Evolutionary conservation across 2,329 filamentous ascomycete genomes (phyloP).

Genomic region (Tolypocladium sp.): DNA sequence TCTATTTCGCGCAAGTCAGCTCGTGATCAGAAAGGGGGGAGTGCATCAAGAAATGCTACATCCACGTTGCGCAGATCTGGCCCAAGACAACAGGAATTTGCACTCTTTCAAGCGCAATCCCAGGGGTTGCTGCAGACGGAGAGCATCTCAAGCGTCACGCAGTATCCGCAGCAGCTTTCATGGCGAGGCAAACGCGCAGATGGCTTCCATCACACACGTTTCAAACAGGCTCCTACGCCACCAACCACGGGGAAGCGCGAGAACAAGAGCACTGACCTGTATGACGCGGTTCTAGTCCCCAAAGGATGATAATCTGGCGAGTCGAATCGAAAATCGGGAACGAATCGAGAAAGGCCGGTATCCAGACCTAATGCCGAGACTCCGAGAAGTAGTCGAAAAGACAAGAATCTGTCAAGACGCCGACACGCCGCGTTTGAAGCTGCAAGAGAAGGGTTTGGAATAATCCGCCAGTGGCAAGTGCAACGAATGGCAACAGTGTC

Average conservation of each 20-base stretch:
- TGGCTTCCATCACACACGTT: too few relatives aligned
- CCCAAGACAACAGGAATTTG: too few relatives aligned
- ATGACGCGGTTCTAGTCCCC: conserved; percentile 9
- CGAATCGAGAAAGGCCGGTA: conserved; percentile 24
- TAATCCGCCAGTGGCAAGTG: conserved; percentile 8
- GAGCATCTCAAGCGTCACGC: too few relatives aligned
- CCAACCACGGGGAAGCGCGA: too few relatives aligned
- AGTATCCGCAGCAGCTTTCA: too few relatives aligned
- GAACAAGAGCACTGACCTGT: not conserved
- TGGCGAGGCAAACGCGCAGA: too few relatives aligned
- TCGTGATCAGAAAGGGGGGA: not conserved
- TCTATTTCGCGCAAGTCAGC: conserved; percentile 4
- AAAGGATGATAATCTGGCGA: conserved; percentile 17
- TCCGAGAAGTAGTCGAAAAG: conserved; percentile 26
- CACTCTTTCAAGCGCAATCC: too few relatives aligned
- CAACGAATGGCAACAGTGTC: conserved; percentile 7
- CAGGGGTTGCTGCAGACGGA: too few relatives aligned
- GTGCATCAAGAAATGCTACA: too few relatives aligned
- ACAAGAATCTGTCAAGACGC: conserved; percentile 28
- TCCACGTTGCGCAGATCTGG: too few relatives aligned
- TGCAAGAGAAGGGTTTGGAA: conserved; percentile 22
- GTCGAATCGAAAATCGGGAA: conserved; percentile 19
- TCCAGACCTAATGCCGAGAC: conserved; percentile 27
- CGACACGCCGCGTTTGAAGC: conserved; percentile 26
- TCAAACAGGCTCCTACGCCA: too few relatives aligned